These are phyloP conservation scores for Phytophthora macrochlamydospora DNA, from an alignment of 352 stramenopile genomes.

Conservation along the genomic window DNA sequence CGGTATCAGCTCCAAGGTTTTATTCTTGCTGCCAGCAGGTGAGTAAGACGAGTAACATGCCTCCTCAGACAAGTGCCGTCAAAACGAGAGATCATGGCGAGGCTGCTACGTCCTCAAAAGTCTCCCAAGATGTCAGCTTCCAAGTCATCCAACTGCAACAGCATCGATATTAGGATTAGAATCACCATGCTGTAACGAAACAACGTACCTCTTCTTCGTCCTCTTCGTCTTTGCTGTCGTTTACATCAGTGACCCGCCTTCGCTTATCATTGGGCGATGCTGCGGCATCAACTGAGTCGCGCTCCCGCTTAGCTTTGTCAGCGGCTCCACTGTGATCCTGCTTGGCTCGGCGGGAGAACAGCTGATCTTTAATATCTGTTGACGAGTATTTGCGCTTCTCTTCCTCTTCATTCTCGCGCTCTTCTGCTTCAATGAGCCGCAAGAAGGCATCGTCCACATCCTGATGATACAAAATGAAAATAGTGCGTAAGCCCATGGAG, in stretches of 20 bases:
- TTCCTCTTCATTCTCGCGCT: conserved; percentile 65
- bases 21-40: conserved; percentile 6
- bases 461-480: conserved; percentile 22
- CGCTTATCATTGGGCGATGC: conserved; percentile 27
- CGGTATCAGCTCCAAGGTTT: conserved; percentile 3
- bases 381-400: conserved; percentile 63
- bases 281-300: conserved; percentile 12
- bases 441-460: conserved; percentile 82
- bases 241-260: conserved; percentile 13
- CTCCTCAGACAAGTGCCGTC: neutral
- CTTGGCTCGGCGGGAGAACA: conserved; percentile 57
- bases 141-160: conserved; percentile 66
- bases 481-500: neutral
- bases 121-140: conserved; percentile 77
- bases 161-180: neutral
- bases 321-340: conserved; percentile 9
- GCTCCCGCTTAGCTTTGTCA: conserved; percentile 22
- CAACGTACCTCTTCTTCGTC: conserved; percentile 45
- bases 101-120: conserved; percentile 31
- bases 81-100: no score
- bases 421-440: conserved; percentile 76
- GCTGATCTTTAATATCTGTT: conserved; percentile 55
- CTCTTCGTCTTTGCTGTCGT: conserved; percentile 18
- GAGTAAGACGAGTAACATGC: neutral
- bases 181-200: conserved; percentile 1